Base-by-base conservation (phyloP, 2,329 filamentous ascomycete species). In the Fragosphaeria purpurea region DNA sequence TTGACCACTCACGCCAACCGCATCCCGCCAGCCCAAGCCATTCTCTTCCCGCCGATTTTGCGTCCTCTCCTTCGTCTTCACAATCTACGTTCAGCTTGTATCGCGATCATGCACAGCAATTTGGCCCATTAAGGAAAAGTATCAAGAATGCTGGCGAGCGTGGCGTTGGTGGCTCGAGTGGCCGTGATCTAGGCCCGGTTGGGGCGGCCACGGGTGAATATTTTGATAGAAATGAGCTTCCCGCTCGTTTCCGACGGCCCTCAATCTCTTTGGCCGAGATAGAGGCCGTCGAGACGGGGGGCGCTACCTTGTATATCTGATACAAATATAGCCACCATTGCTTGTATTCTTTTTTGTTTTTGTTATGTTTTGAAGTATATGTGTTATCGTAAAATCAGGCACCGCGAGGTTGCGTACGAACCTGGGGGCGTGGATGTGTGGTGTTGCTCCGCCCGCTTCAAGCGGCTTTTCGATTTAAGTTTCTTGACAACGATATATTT, bases 211-310 rank as follows among this genome's bases (percentile, higher is more conserved):
- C 80, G 61, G 91, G 91, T 59, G 73, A 88, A 66, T 88, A 77
- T 68, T 96, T 95, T 65, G 93, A 97, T 68, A 82, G 89, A 60
- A 86, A 81, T 59, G 86, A 98, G 70, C 82, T 98, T 31, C 91
- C 93, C 13, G 66, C 74, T 56, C 81, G 91, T 61, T 98, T 96
- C 79, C 81, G 83, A 62, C 79, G 88, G 57, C 72, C 79, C 46
- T 77, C 81, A 10, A 86, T 90, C 70, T 83, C 79, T 39, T 69
- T 83, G 59, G 82, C 83, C 42, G 93, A 98, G 78, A 98, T 98
- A 54, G 93, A 97, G 68, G 90, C 89, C 30, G 79, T 98, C 62
- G 89, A 96, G 79, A 93, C 88, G 50, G 93, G 90, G 50, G 93
- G 93, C 51, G 93, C 91, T 37, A 70, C 76, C 38, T 64, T 75